phyloP scores from a whole-genome alignment of 2,329 filamentous ascomycete genomes.

The Aspergillus sergii region DNA sequence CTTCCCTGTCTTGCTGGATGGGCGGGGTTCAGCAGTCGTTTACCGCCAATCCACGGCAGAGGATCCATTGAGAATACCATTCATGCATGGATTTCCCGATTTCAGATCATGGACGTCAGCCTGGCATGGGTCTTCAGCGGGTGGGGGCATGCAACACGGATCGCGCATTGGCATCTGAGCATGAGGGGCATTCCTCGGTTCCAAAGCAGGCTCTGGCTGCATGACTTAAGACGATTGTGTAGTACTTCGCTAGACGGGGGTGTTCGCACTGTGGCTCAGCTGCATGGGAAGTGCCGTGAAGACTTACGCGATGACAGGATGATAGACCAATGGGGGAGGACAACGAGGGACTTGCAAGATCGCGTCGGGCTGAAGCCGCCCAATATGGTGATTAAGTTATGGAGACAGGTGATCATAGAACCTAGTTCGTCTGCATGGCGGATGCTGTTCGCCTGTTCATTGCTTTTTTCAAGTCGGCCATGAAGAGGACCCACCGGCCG shows the following conservation, averaged over 20 bases:
- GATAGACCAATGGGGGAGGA: slow-evolving; percentile 3
- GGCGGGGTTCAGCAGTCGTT: slow-evolving; percentile 15
- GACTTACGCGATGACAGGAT: slow-evolving; percentile 9
- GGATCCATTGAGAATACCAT: slow-evolving; percentile 7
- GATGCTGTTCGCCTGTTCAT: slow-evolving; percentile 19
- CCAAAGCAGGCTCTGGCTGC: not conserved
- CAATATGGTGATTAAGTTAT: slow-evolving; percentile 23
- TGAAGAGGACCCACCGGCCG: slow-evolving; percentile 21
- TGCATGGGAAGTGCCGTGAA: slow-evolving; percentile 11
- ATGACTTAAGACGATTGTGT: not conserved
- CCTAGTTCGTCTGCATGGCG: slow-evolving; percentile 20
- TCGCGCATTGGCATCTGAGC: not conserved
- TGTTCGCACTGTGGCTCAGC: slow-evolving; percentile 16
- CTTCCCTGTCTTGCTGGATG: slow-evolving; percentile 13
- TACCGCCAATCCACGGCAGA: not conserved
- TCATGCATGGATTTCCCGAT: slow-evolving; percentile 16
- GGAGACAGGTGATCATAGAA: slow-evolving; percentile 20
- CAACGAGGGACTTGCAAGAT: not conserved
- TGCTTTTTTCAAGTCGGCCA: slow-evolving; percentile 13
- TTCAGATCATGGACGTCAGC: slow-evolving; percentile 16
- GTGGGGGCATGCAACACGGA: slow-evolving; percentile 5
- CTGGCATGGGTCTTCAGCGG: slow-evolving; percentile 8
- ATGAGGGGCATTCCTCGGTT: not conserved
- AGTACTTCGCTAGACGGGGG: slow-evolving; percentile 10
- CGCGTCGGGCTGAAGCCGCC: slow-evolving; percentile 15